These are phyloP conservation scores for Sphaerosporella brunnea DNA, from an alignment of 495 filamentous ascomycete genomes.

Conservation along the genomic window DNA sequence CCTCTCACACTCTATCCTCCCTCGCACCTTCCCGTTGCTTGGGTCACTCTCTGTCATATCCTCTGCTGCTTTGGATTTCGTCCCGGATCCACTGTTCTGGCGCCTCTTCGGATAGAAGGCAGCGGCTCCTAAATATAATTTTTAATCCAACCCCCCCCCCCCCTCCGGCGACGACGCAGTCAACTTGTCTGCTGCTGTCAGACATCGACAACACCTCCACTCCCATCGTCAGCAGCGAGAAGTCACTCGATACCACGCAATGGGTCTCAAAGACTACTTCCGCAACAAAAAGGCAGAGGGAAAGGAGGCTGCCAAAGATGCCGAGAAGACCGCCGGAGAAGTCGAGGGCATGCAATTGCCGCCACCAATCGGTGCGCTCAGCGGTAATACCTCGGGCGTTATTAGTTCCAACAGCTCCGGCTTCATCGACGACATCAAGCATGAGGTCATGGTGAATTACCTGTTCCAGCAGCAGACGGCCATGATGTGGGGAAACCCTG, in stretches of 20 bases:
- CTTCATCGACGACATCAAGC: conserved; percentile 57
- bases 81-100: too few species aligned
- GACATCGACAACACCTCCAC: too few species aligned
- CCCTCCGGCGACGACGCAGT: too few species aligned
- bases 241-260: too few species aligned
- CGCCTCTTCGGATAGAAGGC: too few species aligned
- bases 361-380: conserved; percentile 20
- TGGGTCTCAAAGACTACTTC: conserved; percentile 48
- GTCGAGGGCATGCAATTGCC: conserved; percentile 4
- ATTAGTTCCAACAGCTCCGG: conserved; percentile 32
- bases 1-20: too few species aligned
- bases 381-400: conserved; percentile 13
- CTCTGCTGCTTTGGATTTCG: too few species aligned
- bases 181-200: too few species aligned
- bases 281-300: conserved; percentile 22
- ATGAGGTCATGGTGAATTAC: conserved; percentile 70
- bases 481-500: conserved; percentile 50
- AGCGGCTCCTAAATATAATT: background rate
- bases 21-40: too few species aligned
- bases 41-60: too few species aligned
- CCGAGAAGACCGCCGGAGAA: conserved; percentile 21
- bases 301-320: conserved; percentile 27
- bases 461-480: conserved; percentile 60
- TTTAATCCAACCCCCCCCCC: background rate
- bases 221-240: too few species aligned